Percentiles rank a stretch among this genome's conserved stretches.
These are phyloP conservation scores for Aureobasidium sp. DNA, from an alignment of 2,329 filamentous ascomycete species.

Conservation along the genomic window DNA sequence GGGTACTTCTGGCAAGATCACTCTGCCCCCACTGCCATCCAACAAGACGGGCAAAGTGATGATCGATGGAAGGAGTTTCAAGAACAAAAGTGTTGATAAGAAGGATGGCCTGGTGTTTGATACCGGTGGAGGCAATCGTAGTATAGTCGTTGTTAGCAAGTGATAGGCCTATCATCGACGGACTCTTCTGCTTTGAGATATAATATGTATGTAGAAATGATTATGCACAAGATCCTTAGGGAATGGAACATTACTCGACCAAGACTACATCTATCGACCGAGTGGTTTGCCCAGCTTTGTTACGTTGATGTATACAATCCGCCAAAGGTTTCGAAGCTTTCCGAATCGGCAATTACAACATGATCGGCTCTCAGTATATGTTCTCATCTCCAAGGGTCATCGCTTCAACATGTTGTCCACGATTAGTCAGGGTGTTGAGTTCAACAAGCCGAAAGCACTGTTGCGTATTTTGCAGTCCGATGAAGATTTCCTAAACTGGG, in stretches of 20 bases:
- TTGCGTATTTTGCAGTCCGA: not conserved
- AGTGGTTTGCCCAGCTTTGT: no score
- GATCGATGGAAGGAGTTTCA: conserved; percentile 7
- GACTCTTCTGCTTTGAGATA: not conserved
- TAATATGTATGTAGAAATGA: no score
- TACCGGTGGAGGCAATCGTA: conserved; percentile 1
- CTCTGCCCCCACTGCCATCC: conserved; percentile 21
- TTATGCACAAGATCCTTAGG: no score
- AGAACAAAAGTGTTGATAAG: conserved; percentile 3
- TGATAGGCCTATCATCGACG: not conserved
- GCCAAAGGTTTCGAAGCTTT: no score
- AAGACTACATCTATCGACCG: no score
- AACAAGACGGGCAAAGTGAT: conserved; percentile 5
- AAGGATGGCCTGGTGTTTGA: not conserved
- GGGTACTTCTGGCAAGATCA: conserved; percentile 28
- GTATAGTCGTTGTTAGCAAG: conserved; percentile 1
- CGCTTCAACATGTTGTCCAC: not conserved
- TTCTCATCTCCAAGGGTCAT: not conserved
- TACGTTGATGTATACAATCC: no score
- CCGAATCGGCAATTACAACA: no score
- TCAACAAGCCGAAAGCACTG: not conserved
- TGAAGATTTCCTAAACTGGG: not conserved
- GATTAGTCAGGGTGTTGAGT: not conserved
- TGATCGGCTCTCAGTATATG: no score
- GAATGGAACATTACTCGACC: no score